phyloP scores from a whole-genome alignment of 2,329 filamentous ascomycete genomes.

The Nigrospora oryzae region DNA sequence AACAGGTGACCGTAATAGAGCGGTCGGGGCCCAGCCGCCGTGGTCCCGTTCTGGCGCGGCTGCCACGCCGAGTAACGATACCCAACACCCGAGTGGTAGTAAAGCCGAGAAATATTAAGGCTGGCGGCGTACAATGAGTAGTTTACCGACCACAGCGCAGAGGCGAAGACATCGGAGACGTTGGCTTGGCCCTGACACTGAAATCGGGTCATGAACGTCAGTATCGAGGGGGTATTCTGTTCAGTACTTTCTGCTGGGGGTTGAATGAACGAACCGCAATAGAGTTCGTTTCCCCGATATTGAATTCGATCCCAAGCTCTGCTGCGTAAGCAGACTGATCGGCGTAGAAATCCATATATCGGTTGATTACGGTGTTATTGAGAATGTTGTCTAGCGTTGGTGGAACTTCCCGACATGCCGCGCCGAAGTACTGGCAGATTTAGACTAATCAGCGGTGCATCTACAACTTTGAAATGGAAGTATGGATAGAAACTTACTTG shows the following conservation, averaged over 20 bases:
- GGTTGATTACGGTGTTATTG: neutral
- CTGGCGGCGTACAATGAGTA: neutral
- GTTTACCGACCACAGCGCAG: neutral
- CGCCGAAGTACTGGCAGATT: neutral
- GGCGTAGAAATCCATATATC: neutral
- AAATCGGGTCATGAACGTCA: neutral
- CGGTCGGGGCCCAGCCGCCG: conserved; percentile 5
- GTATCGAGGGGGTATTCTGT: neutral
- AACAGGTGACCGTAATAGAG: conserved; percentile 14
- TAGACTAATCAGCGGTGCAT: neutral
- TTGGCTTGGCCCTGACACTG: neutral
- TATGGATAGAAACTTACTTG: neutral
- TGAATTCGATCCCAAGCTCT: neutral
- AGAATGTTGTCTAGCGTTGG: neutral
- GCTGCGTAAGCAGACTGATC: neutral
- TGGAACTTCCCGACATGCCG: neutral
- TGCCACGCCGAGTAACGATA: conserved; percentile 15
- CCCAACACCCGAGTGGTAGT: conserved; percentile 8
- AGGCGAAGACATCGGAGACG: neutral
- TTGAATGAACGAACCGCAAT: neutral
- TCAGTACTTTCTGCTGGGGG: neutral
- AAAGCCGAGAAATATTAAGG: neutral
- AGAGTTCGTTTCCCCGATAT: neutral
- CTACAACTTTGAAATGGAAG: no score
- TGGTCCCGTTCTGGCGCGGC: conserved; percentile 7